Percentiles rank a stretch among this genome's conserved stretches.
Evolutionary conservation across 305 asterid species (phyloP).

Genomic region (Vinca major): DNA sequence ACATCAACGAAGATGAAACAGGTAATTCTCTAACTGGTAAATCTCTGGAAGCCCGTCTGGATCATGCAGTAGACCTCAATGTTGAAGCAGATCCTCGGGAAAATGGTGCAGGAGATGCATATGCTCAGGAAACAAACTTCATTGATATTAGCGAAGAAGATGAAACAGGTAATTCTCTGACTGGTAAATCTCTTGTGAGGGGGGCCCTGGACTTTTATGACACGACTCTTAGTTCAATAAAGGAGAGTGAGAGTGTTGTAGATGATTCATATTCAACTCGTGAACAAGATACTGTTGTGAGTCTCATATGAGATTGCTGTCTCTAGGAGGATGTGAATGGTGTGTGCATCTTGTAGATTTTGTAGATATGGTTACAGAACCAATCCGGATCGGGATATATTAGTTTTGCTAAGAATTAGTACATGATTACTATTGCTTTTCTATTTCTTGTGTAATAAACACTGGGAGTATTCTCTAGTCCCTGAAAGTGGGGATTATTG

Average conservation of each 20-base stretch:
- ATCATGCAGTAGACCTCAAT: conserved; percentile 32
- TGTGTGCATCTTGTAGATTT: too few species aligned
- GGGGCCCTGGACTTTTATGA: conserved; percentile 24
- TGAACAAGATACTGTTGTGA: conserved; percentile 26
- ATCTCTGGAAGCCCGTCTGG: conserved; percentile 2
- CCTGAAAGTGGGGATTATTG: too few species aligned
- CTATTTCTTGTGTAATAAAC: too few species aligned
- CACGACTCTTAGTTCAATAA: too few species aligned
- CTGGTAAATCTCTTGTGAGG: conserved; percentile 26
- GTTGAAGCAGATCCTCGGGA: neutral
- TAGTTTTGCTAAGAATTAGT: neutral
- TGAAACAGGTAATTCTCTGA: conserved; percentile 15
- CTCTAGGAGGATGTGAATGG: neutral
- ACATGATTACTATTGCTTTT: too few species aligned
- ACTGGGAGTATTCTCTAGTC: too few species aligned
- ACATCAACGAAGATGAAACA: conserved; percentile 17
- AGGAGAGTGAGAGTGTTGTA: neutral
- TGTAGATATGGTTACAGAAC: too few species aligned
- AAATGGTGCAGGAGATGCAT: too few species aligned
- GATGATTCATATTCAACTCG: conserved; percentile 18
- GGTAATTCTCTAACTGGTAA: conserved; percentile 10
- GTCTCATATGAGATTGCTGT: conserved; percentile 38
- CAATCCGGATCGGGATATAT: neutral
- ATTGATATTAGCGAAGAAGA: conserved; percentile 18
- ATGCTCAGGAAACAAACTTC: conserved; percentile 18